Base-by-base conservation (phyloP, 805 yeast species). In the Ogataea saltuana region DNA sequence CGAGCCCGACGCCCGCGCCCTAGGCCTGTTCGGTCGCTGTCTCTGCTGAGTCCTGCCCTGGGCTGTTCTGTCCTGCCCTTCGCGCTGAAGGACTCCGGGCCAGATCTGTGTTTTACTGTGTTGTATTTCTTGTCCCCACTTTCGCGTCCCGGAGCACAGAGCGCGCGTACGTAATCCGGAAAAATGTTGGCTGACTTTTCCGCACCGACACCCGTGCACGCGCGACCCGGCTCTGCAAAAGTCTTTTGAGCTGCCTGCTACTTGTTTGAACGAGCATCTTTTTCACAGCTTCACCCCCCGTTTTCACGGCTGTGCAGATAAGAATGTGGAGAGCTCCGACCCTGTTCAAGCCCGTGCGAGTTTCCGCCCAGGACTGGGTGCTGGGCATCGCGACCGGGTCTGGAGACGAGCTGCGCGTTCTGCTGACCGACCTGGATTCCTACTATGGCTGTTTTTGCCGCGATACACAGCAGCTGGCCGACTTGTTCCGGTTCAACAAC, bases 401-500 rank as follows among this genome's bases (percentile, higher is more conserved):
- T 11, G 10, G 25, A 23, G 26, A n/a, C 26, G 17, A 19, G 13
- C 25, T 45, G 12, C 19, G 28, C 16, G 36, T 49, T 17, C 29
- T 43, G 12, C 25, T 45, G 17, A 42, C 50, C 13, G 44, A 45
- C 16, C 11, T 33, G 10, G 33, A 23, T 11, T 8, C 13, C 11
- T 46, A 33, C 30, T 42, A 46, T 13, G 39, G 37, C 10, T 44
- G 39, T 33, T 16, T 16, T 18, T 44, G 50, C 25, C 11, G 8
- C 10, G 21, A 22, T 12, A 13, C 28, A 10, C 21, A 9, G 5
- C 39, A 43, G 22, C 32, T 49, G 26, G 41, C 13, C 7, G 15
- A 20, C 13, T 38, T 46, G 22, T 46, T 49, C 31, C 30, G 29
- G 10, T 34, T 39, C 25, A 49, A 49, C 39, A 39, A 44, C 18